phyloP scores from a whole-genome alignment of 2,329 filamentous ascomycete species.

The Calonectria pauciramosa region DNA sequence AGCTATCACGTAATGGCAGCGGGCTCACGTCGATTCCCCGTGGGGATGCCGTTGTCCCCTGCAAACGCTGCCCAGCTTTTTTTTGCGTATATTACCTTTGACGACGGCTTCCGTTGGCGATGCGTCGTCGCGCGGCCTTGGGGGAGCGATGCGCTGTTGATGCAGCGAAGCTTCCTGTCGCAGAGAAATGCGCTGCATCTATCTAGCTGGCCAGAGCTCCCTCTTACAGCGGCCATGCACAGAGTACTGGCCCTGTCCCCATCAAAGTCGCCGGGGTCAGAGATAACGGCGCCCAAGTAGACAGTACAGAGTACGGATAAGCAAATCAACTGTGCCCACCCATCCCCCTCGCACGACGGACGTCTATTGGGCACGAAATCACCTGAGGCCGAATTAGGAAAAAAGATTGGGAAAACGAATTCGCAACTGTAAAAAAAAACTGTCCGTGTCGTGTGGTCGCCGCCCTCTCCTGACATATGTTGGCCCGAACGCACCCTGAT shows the following conservation, averaged over 20 bases:
- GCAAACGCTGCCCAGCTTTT: neutral
- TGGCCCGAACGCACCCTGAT: constrained; percentile 26
- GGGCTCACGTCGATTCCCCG: constrained; percentile 14
- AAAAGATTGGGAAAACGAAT: neutral
- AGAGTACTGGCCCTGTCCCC: constrained; percentile 3
- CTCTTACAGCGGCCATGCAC: neutral
- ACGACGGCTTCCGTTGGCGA: neutral
- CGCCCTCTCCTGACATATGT: constrained; percentile 25
- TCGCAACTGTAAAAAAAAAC: neutral
- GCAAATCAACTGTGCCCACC: constrained; percentile 23
- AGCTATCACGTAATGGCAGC: constrained; percentile 32
- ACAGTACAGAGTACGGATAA: constrained; percentile 17
- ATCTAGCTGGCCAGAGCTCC: constrained; percentile 10
- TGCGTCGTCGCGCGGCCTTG: neutral
- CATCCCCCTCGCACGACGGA: constrained; percentile 18
- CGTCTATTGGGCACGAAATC: neutral
- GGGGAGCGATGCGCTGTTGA: neutral
- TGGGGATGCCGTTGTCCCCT: constrained; percentile 15
- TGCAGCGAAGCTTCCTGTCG: neutral
- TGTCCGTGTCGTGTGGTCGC: constrained; percentile 22
- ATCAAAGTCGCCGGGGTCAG: constrained; percentile 1
- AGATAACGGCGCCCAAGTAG: constrained; percentile 18
- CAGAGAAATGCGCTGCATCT: neutral
- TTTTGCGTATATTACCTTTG: neutral
- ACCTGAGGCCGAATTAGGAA: neutral